Evolutionary conservation across 108 stramenopile genomes (phyloP).

Genomic region (Phaeodactylum tricornutum): DNA sequence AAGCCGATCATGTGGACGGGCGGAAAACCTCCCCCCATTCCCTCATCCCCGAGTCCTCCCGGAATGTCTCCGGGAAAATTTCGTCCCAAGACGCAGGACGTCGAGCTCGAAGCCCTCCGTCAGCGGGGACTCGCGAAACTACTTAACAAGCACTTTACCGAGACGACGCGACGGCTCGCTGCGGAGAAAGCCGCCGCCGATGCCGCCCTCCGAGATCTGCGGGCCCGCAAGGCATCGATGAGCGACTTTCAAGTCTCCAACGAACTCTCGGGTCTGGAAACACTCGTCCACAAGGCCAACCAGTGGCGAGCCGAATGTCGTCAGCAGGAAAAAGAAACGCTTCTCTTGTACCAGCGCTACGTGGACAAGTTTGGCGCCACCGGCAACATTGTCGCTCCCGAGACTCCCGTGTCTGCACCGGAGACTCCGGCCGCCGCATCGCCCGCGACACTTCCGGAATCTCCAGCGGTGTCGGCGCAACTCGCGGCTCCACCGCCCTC

Average conservation of each 20-base stretch:
- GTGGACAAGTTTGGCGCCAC: slow-evolving; percentile 33
- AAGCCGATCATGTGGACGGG: too few species aligned
- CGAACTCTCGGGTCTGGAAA: slow-evolving; percentile 22
- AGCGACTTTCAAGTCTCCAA: slow-evolving; percentile 18
- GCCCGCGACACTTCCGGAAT: not conserved
- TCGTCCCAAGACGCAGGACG: slow-evolving; percentile 1
- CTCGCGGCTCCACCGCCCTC: not conserved
- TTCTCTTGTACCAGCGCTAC: slow-evolving; percentile 42
- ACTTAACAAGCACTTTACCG: slow-evolving; percentile 52
- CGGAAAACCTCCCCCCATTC: too few species aligned
- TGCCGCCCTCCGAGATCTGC: slow-evolving; percentile 36
- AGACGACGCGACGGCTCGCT: slow-evolving; percentile 28
- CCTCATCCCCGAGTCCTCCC: too few species aligned
- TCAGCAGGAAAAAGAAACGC: slow-evolving; percentile 40
- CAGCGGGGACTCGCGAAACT: slow-evolving; percentile 43
- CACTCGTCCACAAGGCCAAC: slow-evolving; percentile 27
- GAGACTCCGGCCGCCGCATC: not conserved
- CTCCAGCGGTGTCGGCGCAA: not conserved
- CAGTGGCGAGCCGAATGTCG: slow-evolving; percentile 31
- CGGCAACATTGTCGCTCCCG: not conserved
- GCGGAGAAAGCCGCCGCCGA: slow-evolving; percentile 45
- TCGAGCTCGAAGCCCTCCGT: slow-evolving; percentile 44
- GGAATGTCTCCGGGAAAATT: not conserved
- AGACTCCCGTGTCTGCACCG: not conserved
- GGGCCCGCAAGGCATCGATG: slow-evolving; percentile 17